phyloP scores from a whole-genome alignment of 2,329 filamentous ascomycete species.

The Alternaria postmessia region DNA sequence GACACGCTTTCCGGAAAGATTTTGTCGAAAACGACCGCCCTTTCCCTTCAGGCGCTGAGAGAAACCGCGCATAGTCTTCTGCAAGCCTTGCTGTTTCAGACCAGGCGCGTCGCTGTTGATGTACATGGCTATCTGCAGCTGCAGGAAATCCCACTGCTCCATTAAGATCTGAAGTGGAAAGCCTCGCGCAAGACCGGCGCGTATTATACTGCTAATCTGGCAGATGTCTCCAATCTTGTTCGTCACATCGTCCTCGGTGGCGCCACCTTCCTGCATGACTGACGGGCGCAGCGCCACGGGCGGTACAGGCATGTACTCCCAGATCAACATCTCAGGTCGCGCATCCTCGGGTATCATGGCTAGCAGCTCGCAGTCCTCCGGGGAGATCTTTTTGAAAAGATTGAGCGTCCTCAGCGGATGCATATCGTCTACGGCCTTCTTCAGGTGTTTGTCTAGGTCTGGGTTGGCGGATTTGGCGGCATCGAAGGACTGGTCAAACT shows the following conservation, averaged over 20 bases:
- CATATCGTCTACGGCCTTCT: constrained; percentile 92
- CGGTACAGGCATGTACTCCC: constrained; percentile 94
- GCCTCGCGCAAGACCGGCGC: constrained; percentile 81
- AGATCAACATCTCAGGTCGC: constrained; percentile 94
- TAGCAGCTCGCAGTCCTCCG: constrained; percentile 87
- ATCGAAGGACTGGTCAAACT: constrained; percentile 85
- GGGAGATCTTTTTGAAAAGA: constrained; percentile 86
- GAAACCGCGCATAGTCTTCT: constrained; percentile 90
- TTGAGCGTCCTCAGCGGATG: constrained; percentile 89
- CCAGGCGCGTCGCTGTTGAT: constrained; percentile 97
- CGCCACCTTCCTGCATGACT: constrained; percentile 90
- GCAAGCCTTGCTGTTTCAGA: constrained; percentile 84
- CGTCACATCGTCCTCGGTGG: constrained; percentile 95
- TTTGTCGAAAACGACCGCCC: constrained; percentile 95
- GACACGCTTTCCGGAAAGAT: constrained; percentile 96
- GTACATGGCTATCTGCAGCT: constrained; percentile 95
- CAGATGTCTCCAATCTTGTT: constrained; percentile 97
- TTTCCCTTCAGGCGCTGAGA: constrained; percentile 97
- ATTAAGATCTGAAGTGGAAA: constrained; percentile 88
- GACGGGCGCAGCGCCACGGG: constrained; percentile 94
- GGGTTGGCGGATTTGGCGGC: constrained; percentile 78
- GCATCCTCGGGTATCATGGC: constrained; percentile 87
- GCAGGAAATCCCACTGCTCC: constrained; percentile 98
- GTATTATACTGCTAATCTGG: constrained; percentile 87
- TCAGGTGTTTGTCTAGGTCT: constrained; percentile 88